Base-by-base conservation (phyloP, 1,284 basidiomycete species). In the Boletus holoroseus region DNA sequence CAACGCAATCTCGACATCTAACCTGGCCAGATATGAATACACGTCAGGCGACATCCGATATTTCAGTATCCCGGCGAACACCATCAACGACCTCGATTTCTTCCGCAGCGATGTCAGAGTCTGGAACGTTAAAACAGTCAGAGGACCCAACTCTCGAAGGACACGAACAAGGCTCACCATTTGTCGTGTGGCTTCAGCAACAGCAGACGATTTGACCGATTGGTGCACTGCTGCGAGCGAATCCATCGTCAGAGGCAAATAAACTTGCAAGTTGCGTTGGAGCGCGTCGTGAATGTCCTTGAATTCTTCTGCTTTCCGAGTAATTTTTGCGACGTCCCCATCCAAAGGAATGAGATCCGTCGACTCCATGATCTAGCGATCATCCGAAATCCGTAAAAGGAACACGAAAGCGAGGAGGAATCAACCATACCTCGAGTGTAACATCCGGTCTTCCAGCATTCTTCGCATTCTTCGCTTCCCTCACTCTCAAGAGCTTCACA, bases 221-320 rank as follows among this genome's bases (percentile, higher is more conserved):
- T 85, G 83, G 59, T 92, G 86, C 8, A 93, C 78, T 20, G 79
- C 81, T 55, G 88, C 88, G 26, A 99, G 80, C 24, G 87, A 84
- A 64, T 94, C 91, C 95, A 98, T 99, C n/a, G 90, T 88, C 48
- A 94, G 81, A 26, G 92, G 82, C 34, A 98, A 78, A 65, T 96
- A 89, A 5, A 84, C 82, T 63, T 93, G 91, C 64, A 98, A 73
- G 71, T 96, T 98, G 56, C 88, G 81, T 57, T 94, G 89, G 60
- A 98, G 76, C 5, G 88, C 80, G 62, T 97, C 93, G 51, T 96
- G 86, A 35, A 85, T 67, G 53, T 89, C 82, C 67, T 88, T 88
- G 74, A 97, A 94, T 61, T 94, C 89, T 62, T 96, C 91, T 5
- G 93, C 90, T 51, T 88, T 82, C 50, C 87, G 79, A 30, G 91